Evolutionary conservation across 2,329 filamentous ascomycete genomes (phyloP), one percentile per base, ranked within the genome.

Genomic region (Ophiostoma tasmaniense): DNA sequence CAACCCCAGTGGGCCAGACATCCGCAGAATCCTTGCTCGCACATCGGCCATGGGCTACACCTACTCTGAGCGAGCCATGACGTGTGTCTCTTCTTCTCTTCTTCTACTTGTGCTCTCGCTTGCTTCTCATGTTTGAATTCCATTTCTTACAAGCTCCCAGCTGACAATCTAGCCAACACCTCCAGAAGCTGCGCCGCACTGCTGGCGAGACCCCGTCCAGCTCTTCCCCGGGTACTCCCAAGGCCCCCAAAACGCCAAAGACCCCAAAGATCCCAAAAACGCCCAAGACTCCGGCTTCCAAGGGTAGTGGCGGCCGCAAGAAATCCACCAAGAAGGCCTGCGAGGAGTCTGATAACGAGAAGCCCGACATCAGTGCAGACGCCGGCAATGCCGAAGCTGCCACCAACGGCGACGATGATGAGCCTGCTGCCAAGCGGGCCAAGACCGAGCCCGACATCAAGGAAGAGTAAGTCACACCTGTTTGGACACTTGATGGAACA

Each of bases 31-130:
- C 30, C 72, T 74, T 64, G 69, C 69, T 0, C 72, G 71, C 2
- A 74, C 76, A 67, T 70, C 73, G 2, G 66, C 62, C 0, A 69
- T 74, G 28, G 75, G 76, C 3, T 75, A 76, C 28, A 71, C 65
- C 1, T 76, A 74, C 69, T 75, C 73, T 0, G 67, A 73, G 52
- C 76, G 76, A 61, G 75, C 76, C 22, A 73, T 76, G 71, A 72
- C 72, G 75, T 77, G 76, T 68, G 71, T 39, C 28, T 52, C 35
- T 17, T 39, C 3, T 39, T 39, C 22, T 45, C 35, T n/a, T 39
- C 1, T 13, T 22, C 59, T 42, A 28, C n/a, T 5, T 50, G 4
- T 50, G 5, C 20, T n/a, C 42, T 33, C 33, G 1, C 33, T 33
- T 33, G 5, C 33, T 50, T 8, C n/a, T 50, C 28, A 42, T 37